Evolutionary conservation across 164 flowering plant species (phyloP), one percentile per base, ranked within the genome.

Genomic region (Aristolochia californica): DNA sequence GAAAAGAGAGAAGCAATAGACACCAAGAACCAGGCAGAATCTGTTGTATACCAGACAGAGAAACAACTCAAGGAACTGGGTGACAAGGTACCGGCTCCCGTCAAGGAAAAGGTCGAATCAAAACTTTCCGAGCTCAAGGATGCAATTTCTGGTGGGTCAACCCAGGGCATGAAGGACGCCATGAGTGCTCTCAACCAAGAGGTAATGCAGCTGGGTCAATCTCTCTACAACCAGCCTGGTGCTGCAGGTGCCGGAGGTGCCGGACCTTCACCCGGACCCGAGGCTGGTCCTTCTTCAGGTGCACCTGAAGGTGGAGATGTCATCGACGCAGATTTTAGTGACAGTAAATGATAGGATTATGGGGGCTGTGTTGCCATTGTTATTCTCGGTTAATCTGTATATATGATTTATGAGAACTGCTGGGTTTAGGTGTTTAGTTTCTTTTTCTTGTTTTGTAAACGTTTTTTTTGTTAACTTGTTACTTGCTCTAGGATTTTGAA

Each of bases 1-100:
- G 88, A 85, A 68, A 85, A 80, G 74, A 81, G 93, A 53, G 88
- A 85, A 43, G 83, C 93, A 21, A 81, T 85, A 9, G 93, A 85
- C 77, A 83, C 88, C 11, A 83, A 83, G 78, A 83, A 85, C 62
- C 93, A 82, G 53, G 84, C 88, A 0, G 93, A 85, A 43, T 83
- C 93, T 5, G 75, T 83, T 18, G 75, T 81, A 8, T 85, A 85
- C 72, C 93, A 85, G 72, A 81, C 93, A 0, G 93, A 85, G 67
- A 85, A 83, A 74, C 93, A 85, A 58, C 61, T 85, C 62, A 85
- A 80, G 71, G 93, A 85, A 67, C 66, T 83, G 40, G 93, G 88
- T 57, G 88, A 83, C 54, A 85, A 85, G 66, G 87, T 83, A 11
- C 88, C 85, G 20, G 85, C 62, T 5, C 61, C 74, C 0, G 81